phyloP scores from a whole-genome alignment of 192 early-diverging fungal species.

The Coemansia sp. region DNA sequence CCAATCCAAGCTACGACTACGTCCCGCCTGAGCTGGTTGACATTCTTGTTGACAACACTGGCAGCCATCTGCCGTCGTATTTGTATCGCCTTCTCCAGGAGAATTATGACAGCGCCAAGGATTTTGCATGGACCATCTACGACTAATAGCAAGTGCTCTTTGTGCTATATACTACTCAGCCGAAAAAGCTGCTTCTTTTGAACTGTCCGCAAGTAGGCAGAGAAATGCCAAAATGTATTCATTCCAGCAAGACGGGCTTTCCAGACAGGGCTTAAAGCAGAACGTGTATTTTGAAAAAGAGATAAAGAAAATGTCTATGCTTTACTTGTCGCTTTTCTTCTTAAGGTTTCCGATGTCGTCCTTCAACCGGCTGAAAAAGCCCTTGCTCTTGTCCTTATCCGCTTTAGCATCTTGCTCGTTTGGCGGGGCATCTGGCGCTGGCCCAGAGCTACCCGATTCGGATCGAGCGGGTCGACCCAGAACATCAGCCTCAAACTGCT shows the following conservation, averaged over 20 bases:
- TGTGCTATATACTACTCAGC: neutral
- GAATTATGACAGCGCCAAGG: slow-evolving; percentile 52
- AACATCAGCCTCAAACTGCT: slow-evolving; percentile 59
- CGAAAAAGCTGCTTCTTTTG: neutral
- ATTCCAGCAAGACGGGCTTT: too few relatives aligned
- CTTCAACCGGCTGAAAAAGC: slow-evolving; percentile 60
- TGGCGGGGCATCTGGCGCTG: neutral
- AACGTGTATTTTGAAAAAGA: neutral
- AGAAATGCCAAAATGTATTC: too few relatives aligned
- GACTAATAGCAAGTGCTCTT: slow-evolving; percentile 16
- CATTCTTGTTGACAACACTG: slow-evolving; percentile 88
- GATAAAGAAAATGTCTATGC: neutral
- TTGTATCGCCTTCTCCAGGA: slow-evolving; percentile 76
- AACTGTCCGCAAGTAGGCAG: too few relatives aligned
- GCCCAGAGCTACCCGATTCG: neutral
- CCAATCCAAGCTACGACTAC: slow-evolving; percentile 91
- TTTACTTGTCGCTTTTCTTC: slow-evolving; percentile 41
- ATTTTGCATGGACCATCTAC: slow-evolving; percentile 44
- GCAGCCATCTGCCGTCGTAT: slow-evolving; percentile 75
- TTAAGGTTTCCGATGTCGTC: slow-evolving; percentile 60
- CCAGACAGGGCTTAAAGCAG: too few relatives aligned
- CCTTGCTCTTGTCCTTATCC: slow-evolving; percentile 20
- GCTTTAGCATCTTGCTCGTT: neutral
- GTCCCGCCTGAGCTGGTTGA: slow-evolving; percentile 87
- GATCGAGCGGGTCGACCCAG: slow-evolving; percentile 10